Percentiles rank a stretch among this genome's conserved stretches.
These are phyloP conservation scores for Bigelowiella natans DNA, from an alignment of 78 protist genomes.

Conservation along the genomic window DNA sequence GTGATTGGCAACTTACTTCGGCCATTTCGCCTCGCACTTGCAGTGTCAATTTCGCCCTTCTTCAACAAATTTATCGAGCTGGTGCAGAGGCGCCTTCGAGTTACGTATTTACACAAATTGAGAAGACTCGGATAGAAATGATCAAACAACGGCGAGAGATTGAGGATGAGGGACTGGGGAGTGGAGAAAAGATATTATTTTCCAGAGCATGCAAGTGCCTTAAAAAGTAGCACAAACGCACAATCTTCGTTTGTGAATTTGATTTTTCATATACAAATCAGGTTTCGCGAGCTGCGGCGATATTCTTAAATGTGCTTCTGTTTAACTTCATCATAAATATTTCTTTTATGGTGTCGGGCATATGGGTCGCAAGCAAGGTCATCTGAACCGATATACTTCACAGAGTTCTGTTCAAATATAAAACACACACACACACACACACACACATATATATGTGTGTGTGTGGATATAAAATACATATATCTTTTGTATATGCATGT, in stretches of 20 bases:
- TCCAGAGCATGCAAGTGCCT: no score
- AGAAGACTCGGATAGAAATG: neutral
- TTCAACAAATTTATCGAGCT: neutral
- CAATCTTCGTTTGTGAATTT: neutral
- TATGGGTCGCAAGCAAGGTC: neutral
- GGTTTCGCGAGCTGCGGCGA: neutral
- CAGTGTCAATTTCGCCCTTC: neutral
- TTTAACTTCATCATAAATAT: neutral
- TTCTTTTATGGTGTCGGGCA: neutral
- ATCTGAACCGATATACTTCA: no score
- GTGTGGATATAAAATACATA: no score
- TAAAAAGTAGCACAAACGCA: no score
- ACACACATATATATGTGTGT: no score
- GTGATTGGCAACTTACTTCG: neutral
- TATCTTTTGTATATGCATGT: no score
- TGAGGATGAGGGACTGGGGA: neutral
- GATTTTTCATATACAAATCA: neutral
- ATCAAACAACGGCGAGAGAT: neutral
- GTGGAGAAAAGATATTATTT: no score
- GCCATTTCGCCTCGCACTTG: neutral
- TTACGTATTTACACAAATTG: neutral
- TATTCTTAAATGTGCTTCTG: neutral
- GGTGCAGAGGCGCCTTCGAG: neutral
- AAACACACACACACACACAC: no score
- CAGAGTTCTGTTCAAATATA: no score